Percentiles rank a stretch among this genome's conserved stretches.
phyloP scores from a whole-genome alignment of 306 rosid species.

The Cucumis cinereus region DNA sequence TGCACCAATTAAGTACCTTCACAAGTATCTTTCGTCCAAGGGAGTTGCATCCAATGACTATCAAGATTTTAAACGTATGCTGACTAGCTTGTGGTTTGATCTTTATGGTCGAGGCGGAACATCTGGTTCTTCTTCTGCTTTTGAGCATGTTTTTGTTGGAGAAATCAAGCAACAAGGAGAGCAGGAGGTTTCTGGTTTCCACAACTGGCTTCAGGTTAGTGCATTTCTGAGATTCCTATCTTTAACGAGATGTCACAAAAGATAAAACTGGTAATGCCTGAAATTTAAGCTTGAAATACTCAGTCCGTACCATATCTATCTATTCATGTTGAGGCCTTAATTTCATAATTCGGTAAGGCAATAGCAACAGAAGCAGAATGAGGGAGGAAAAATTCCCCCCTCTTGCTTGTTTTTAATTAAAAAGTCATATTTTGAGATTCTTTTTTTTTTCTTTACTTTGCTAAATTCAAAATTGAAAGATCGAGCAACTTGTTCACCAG shows the following conservation, averaged over 20 bases:
- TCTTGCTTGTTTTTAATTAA: neutral
- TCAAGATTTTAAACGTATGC: slow-evolving; percentile 55
- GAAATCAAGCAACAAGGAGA: slow-evolving; percentile 61
- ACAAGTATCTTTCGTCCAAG: slow-evolving; percentile 56
- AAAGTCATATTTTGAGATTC: neutral
- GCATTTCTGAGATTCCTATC: neutral
- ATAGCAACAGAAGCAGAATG: neutral
- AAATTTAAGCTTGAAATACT: neutral
- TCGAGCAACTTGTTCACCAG: neutral
- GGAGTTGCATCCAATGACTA: slow-evolving; percentile 41
- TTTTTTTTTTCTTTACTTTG: neutral
- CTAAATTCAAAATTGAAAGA: neutral
- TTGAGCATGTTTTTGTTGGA: slow-evolving; percentile 95
- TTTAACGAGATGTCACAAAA: neutral
- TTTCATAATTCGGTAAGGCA: neutral
- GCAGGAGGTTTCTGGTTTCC: slow-evolving; percentile 74
- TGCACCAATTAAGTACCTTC: slow-evolving; percentile 78
- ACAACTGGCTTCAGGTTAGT: slow-evolving; percentile 90
- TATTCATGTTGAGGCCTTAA: neutral
- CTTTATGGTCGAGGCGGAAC: slow-evolving; percentile 87
- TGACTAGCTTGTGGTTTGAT: slow-evolving; percentile 71
- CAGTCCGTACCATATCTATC: neutral
- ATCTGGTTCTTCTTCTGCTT: slow-evolving; percentile 82
- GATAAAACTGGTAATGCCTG: neutral
- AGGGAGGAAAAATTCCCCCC: neutral